These are phyloP conservation scores for Pseudogymnoascus sp. DNA, from an alignment of 2,329 filamentous ascomycete species.

Conservation along the genomic window DNA sequence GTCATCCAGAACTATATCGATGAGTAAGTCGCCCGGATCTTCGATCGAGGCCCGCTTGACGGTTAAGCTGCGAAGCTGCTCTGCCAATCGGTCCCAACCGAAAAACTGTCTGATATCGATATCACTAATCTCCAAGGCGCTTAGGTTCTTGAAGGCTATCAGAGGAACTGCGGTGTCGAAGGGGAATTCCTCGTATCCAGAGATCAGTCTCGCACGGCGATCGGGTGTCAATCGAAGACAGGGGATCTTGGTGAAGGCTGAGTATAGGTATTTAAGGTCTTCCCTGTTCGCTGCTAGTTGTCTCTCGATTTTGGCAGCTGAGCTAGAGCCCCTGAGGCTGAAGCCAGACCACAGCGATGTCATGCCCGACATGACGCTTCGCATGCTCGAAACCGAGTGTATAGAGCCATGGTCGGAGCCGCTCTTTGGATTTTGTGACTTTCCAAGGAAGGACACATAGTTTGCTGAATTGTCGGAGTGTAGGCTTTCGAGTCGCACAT, in stretches of 20 bases:
- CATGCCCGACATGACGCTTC: constrained; percentile 96
- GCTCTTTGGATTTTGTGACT: constrained; percentile 70
- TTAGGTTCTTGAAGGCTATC: constrained; percentile 95
- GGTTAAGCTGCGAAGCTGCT: constrained; percentile 82
- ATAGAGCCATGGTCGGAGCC: constrained; percentile 82
- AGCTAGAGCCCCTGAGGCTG: constrained; percentile 70
- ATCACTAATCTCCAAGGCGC: constrained; percentile 86
- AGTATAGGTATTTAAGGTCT: constrained; percentile 93
- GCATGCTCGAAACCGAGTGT: constrained; percentile 90
- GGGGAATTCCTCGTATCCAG: constrained; percentile 93
- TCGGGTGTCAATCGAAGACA: constrained; percentile 86
- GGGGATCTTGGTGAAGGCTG: constrained; percentile 95
- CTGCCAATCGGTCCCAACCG: constrained; percentile 89
- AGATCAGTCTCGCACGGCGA: constrained; percentile 79
- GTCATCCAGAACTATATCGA: constrained; percentile 90
- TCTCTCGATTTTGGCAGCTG: constrained; percentile 74
- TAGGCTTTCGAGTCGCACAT: constrained; percentile 86
- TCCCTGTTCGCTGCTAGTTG: constrained; percentile 77
- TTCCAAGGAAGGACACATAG: constrained; percentile 91
- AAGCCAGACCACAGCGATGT: constrained; percentile 86
- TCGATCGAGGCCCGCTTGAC: constrained; percentile 82
- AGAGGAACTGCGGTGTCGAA: constrained; percentile 95
- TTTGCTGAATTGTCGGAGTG: constrained; percentile 81
- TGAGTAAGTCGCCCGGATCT: constrained; percentile 80
- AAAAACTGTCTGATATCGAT: constrained; percentile 96